Percentiles rank a stretch among this genome's conserved stretches.
phyloP scores from a whole-genome alignment of 1,284 basidiomycete genomes.

The Stygiomarasmius scandens region DNA sequence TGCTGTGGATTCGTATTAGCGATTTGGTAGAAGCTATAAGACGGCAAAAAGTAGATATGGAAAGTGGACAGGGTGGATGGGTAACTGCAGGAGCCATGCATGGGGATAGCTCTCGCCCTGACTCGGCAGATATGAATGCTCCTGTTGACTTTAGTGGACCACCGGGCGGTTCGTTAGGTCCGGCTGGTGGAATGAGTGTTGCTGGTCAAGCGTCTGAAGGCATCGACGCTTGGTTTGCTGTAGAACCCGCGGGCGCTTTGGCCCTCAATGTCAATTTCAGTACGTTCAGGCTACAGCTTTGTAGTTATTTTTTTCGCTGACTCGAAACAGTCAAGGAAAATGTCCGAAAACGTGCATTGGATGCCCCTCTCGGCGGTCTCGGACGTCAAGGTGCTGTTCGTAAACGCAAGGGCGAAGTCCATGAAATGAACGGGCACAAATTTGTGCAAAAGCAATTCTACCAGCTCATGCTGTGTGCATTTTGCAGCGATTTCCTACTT shows the following conservation, averaged over 20 bases:
- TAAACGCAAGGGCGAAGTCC: constrained; percentile 97
- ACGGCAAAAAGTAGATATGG: constrained; percentile 88
- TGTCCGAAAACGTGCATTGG: constrained; percentile 91
- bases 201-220: constrained; percentile 62
- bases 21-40: constrained; percentile 95
- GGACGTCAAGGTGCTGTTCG: constrained; percentile 98
- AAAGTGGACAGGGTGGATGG: constrained; percentile 88
- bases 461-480: constrained; percentile 97
- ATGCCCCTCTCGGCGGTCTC: constrained; percentile 81
- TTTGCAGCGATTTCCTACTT: constrained; percentile 96
- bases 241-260: constrained; percentile 97
- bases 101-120: constrained; percentile 50
- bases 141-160: constrained; percentile 53
- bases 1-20: constrained; percentile 94
- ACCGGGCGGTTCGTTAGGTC: constrained; percentile 31
- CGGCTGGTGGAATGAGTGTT: constrained; percentile 20
- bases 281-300: constrained; percentile 46
- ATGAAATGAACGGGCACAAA: constrained; percentile 99
- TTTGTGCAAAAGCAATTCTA: constrained; percentile 98
- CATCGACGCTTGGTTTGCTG: constrained; percentile 96
- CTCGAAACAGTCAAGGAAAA: constrained; percentile 85
- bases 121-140: constrained; percentile 56
- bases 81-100: constrained; percentile 89
- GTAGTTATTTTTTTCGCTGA: constrained; percentile 14
- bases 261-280: constrained; percentile 87